A percentile compares a stretch with the other conserved stretches of the same genome.
Conservation (phyloP, 805 yeast species). For the Saccharomyces mikatae region DNA sequence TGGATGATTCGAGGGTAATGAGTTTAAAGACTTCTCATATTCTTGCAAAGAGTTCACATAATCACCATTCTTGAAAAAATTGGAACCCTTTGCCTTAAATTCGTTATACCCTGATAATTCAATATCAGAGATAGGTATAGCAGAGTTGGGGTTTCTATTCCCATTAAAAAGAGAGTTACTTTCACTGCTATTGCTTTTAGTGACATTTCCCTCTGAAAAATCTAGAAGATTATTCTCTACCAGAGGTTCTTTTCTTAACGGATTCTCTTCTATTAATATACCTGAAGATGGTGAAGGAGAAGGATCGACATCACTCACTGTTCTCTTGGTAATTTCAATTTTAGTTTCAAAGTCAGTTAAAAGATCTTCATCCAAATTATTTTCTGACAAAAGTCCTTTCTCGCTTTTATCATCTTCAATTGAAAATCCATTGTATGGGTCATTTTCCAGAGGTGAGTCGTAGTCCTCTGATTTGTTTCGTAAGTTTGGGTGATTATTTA, state of each 20-base stretch:
- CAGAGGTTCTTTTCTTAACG: slow-evolving; percentile 2
- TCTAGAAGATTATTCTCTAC: background rate
- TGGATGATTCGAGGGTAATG: slow-evolving; percentile 58
- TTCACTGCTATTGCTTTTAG: background rate
- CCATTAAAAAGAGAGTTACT: background rate
- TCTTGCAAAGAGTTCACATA: slow-evolving; percentile 55
- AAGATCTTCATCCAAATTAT: background rate
- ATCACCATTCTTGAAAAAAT: slow-evolving; percentile 73
- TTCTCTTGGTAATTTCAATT: background rate
- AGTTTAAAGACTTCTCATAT: slow-evolving; percentile 48
- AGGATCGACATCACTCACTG: background rate
- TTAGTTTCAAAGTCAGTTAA: slow-evolving; percentile 6
- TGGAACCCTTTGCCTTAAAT: slow-evolving; percentile 48
- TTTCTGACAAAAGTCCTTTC: slow-evolving; percentile 6
- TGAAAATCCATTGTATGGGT: background rate
- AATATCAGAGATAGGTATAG: slow-evolving; percentile 19
- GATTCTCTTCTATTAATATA: slow-evolving; percentile 1
- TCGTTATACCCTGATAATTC: slow-evolving; percentile 36
- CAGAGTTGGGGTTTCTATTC: background rate
- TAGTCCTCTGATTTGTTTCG: background rate
- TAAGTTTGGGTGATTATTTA: background rate
- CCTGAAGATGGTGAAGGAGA: slow-evolving; percentile 1
- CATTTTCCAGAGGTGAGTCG: background rate
- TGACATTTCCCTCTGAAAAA: slow-evolving; percentile 12
- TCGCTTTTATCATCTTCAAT: background rate